phyloP scores from a whole-genome alignment of 2,329 filamentous ascomycete genomes.

The Neonectria sp. region DNA sequence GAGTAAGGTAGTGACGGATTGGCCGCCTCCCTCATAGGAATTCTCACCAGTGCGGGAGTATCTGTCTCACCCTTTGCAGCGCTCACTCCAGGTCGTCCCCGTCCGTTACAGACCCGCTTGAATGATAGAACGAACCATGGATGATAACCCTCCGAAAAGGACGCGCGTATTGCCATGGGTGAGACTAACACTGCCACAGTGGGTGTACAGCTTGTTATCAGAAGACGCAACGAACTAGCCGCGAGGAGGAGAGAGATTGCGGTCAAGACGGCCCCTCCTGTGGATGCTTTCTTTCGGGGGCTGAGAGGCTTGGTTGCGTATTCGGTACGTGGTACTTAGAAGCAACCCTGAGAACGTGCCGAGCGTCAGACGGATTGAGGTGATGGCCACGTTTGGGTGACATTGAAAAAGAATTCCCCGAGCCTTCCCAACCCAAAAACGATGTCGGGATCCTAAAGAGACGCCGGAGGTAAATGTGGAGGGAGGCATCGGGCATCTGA shows the following conservation, averaged over 20 bases:
- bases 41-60: neutral
- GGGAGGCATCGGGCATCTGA: neutral
- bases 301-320: neutral
- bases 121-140: neutral
- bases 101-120: neutral
- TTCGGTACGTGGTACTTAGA: neutral
- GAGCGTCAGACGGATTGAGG: neutral
- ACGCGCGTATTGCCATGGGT: slow-evolving; percentile 4
- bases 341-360: neutral
- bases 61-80: neutral
- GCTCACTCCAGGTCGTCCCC: neutral
- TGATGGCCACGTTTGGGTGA: neutral
- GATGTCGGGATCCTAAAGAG: neutral
- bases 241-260: neutral
- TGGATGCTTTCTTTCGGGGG: neutral
- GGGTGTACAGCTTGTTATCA: neutral
- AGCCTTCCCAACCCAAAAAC: neutral
- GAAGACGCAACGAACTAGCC: neutral
- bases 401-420: neutral
- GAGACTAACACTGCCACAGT: neutral
- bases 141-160: neutral
- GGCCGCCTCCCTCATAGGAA: neutral
- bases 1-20: too few species aligned
- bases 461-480: neutral
- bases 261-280: neutral